phyloP scores from a whole-genome alignment of 192 early-diverging fungal genomes.

The Rhizoclosmatium globosum region DNA sequence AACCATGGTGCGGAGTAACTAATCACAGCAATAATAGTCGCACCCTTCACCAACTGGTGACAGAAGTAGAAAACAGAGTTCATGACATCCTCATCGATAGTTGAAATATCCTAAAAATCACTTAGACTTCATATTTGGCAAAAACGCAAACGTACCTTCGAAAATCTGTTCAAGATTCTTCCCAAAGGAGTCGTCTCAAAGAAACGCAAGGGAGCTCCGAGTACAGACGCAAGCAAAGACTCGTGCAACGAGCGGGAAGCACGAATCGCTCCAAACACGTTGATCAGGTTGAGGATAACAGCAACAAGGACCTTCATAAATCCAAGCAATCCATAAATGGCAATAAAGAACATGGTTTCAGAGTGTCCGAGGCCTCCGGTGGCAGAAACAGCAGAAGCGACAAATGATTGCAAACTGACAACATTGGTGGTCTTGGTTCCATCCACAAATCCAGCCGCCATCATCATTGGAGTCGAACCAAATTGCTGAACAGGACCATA shows the following conservation, averaged over 20 bases:
- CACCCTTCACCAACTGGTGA: slow-evolving; percentile 61
- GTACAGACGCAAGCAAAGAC: slow-evolving; percentile 42
- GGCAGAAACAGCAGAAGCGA: slow-evolving; percentile 1
- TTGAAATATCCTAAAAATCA: slow-evolving; percentile 38
- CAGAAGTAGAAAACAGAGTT: slow-evolving; percentile 49
- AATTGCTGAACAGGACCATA: not conserved
- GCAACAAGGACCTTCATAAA: slow-evolving; percentile 19
- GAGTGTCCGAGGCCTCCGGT: slow-evolving; percentile 8
- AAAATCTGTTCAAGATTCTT: slow-evolving; percentile 83
- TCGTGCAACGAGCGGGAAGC: slow-evolving; percentile 44
- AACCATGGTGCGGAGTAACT: slow-evolving; percentile 51
- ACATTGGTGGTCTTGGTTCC: not conserved
- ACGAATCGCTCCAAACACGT: slow-evolving; percentile 34
- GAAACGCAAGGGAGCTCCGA: slow-evolving; percentile 54
- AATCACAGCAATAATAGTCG: slow-evolving; percentile 66
- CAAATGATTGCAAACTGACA: not conserved
- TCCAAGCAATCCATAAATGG: slow-evolving; percentile 20
- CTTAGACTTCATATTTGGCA: not conserved
- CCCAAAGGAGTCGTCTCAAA: slow-evolving; percentile 59
- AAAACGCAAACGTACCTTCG: slow-evolving; percentile 79
- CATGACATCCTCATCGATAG: slow-evolving; percentile 50
- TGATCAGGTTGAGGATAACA: slow-evolving; percentile 39
- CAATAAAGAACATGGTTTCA: slow-evolving; percentile 29
- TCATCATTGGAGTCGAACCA: not conserved
- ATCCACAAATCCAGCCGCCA: not conserved